phyloP scores from a whole-genome alignment of 2,329 filamentous ascomycete genomes.

The Phialophora expanda region DNA sequence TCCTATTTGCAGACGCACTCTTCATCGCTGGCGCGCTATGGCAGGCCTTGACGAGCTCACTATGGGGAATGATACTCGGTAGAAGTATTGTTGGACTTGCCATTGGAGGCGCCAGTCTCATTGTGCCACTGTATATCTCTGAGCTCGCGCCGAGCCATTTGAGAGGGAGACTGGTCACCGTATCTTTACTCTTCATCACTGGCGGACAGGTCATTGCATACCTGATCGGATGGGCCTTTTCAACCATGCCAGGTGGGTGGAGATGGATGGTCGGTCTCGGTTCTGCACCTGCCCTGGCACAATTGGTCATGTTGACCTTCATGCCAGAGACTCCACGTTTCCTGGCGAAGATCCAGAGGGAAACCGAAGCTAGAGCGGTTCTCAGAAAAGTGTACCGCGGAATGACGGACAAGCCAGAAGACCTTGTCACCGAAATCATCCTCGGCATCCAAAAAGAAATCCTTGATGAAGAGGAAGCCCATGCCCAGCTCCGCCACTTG shows the following conservation, averaged over 20 bases:
- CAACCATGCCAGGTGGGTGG: slow-evolving; percentile 71
- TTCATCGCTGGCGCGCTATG: slow-evolving; percentile 53
- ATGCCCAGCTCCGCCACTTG: slow-evolving; percentile 28
- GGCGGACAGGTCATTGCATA: slow-evolving; percentile 89
- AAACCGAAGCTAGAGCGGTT: slow-evolving; percentile 67
- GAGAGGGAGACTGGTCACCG: slow-evolving; percentile 79
- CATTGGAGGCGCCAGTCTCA: slow-evolving; percentile 66
- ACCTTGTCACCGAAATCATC: slow-evolving; percentile 65
- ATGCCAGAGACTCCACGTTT: slow-evolving; percentile 91
- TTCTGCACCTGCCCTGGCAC: slow-evolving; percentile 73
- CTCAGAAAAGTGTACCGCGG: slow-evolving; percentile 67
- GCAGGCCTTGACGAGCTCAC: slow-evolving; percentile 49
- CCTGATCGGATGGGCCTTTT: slow-evolving; percentile 77
- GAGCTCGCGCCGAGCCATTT: slow-evolving; percentile 79
- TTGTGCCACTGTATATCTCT: slow-evolving; percentile 85
- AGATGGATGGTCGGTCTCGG: slow-evolving; percentile 91
- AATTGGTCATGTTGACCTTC: slow-evolving; percentile 69
- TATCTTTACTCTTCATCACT: slow-evolving; percentile 82
- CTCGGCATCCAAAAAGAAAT: slow-evolving; percentile 76
- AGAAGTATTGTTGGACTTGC: slow-evolving; percentile 55
- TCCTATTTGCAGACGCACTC: slow-evolving; percentile 53
- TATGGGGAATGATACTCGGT: slow-evolving; percentile 54
- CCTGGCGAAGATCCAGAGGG: slow-evolving; percentile 72
- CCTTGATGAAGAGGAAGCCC: slow-evolving; percentile 65
- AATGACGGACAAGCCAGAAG: slow-evolving; percentile 45